Evolutionary conservation across 805 yeast species (phyloP).

Genomic region (Dipodascopsis uninucleata): DNA sequence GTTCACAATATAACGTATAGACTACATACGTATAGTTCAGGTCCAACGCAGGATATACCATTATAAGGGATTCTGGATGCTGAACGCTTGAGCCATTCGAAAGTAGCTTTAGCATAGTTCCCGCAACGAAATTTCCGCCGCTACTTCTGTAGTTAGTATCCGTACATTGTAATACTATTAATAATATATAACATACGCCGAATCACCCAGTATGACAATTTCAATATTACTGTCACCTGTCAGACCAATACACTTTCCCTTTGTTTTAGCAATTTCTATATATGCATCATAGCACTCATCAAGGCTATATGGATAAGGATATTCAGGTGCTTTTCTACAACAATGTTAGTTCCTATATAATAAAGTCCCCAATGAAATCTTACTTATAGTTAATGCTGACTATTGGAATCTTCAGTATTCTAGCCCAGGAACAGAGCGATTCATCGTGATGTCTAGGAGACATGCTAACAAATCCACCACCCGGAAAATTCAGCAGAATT

Average conservation of each 20-base stretch:
- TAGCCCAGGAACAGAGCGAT: constrained; percentile 29
- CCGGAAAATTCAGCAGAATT: constrained; percentile 30
- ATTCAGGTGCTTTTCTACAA: constrained; percentile 32
- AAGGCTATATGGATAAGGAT: constrained; percentile 32
- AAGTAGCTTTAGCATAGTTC: constrained; percentile 27
- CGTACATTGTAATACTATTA: neutral
- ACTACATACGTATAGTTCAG: constrained; percentile 31
- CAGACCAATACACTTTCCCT: constrained; percentile 31
- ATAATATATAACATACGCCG: constrained; percentile 26
- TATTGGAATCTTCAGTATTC: constrained; percentile 24
- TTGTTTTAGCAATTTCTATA: constrained; percentile 27
- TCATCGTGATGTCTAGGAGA: constrained; percentile 32
- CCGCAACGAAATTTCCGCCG: constrained; percentile 33
- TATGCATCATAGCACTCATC: constrained; percentile 33
- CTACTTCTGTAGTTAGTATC: constrained; percentile 7
- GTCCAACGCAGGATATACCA: constrained; percentile 34
- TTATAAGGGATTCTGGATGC: constrained; percentile 30
- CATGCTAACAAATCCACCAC: constrained; percentile 35
- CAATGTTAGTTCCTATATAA: neutral
- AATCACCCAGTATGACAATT: constrained; percentile 30
- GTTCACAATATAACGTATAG: neutral
- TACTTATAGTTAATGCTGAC: constrained; percentile 29
- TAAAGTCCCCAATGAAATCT: neutral
- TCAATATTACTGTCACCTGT: constrained; percentile 27
- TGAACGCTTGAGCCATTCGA: constrained; percentile 8